Evolutionary conservation across 2,329 filamentous ascomycete genomes (phyloP).

Genomic region (Epichloe baconii): DNA sequence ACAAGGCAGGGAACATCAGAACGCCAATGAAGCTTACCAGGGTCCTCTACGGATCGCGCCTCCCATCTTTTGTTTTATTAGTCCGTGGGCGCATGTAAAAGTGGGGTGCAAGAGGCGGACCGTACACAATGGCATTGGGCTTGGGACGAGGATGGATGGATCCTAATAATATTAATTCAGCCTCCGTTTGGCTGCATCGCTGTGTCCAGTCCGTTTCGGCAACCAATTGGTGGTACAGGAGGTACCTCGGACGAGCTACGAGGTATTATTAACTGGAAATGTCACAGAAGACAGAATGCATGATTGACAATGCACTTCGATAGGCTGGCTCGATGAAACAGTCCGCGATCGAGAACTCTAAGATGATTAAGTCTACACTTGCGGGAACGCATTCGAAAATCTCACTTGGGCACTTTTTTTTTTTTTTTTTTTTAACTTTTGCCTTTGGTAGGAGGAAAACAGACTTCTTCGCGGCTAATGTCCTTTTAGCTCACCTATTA

Average conservation of each 20-base stretch:
- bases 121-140: background rate
- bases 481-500: no score
- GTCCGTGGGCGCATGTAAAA: background rate
- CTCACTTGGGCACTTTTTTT: no score
- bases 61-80: conserved; percentile 1
- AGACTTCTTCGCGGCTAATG: background rate
- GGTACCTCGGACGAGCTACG: background rate
- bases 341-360: no score
- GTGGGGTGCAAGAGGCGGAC: conserved; percentile 4
- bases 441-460: background rate
- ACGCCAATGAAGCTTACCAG: conserved; percentile 4
- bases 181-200: background rate
- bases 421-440: no score
- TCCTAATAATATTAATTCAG: background rate
- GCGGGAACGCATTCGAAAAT: no score
- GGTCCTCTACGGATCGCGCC: background rate
- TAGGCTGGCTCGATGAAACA: no score
- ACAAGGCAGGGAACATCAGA: background rate
- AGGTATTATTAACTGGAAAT: background rate
- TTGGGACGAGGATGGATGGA: background rate
- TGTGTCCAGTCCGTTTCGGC: background rate
- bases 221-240: background rate
- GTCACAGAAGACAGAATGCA: no score
- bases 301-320: no score
- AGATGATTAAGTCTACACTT: no score